Conservation (phyloP, 2,329 filamentous ascomycete species). For the Pleoardoris graminearum region DNA sequence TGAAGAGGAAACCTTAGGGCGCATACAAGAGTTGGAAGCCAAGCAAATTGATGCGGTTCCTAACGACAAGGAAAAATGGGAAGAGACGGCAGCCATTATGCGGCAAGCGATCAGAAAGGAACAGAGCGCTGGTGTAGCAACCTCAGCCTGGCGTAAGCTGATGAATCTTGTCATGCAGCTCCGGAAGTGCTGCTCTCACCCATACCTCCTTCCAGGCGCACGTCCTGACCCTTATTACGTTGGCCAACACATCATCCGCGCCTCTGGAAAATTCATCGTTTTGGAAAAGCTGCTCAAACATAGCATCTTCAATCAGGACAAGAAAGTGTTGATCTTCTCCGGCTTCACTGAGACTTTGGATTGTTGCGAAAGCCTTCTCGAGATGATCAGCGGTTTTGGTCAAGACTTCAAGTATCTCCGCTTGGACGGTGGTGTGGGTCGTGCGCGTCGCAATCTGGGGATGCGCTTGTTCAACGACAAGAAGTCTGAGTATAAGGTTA, state of each 20-base stretch:
- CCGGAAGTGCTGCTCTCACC: conserved; percentile 60
- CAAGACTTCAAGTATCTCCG: conserved; percentile 52
- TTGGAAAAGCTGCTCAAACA: conserved; percentile 57
- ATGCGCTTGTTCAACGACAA: conserved; percentile 58
- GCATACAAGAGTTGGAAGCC: conserved; percentile 35
- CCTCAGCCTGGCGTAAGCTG: conserved; percentile 52
- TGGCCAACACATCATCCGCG: conserved; percentile 53
- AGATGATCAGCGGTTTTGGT: conserved; percentile 48
- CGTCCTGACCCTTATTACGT: conserved; percentile 52
- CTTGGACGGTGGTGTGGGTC: conserved; percentile 55
- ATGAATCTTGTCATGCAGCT: conserved; percentile 62
- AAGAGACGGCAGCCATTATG: conserved; percentile 91
- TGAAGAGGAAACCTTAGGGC: conserved; percentile 40
- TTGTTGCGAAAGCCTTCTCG: conserved; percentile 56
- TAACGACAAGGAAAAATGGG: conserved; percentile 45
- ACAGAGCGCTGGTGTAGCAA: conserved; percentile 31
- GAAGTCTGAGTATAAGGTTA: conserved; percentile 54
- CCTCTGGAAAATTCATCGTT: conserved; percentile 61
- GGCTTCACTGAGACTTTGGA: conserved; percentile 58
- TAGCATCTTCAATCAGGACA: conserved; percentile 54
- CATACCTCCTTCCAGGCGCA: conserved; percentile 55
- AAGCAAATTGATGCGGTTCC: conserved; percentile 7
- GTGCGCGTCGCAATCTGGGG: conserved; percentile 56
- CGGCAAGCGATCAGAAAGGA: conserved; percentile 71
- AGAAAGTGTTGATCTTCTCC: conserved; percentile 62